Base-by-base conservation (phyloP, 2,329 filamentous ascomycete genomes). In the Pleomassaria siparia region DNA sequence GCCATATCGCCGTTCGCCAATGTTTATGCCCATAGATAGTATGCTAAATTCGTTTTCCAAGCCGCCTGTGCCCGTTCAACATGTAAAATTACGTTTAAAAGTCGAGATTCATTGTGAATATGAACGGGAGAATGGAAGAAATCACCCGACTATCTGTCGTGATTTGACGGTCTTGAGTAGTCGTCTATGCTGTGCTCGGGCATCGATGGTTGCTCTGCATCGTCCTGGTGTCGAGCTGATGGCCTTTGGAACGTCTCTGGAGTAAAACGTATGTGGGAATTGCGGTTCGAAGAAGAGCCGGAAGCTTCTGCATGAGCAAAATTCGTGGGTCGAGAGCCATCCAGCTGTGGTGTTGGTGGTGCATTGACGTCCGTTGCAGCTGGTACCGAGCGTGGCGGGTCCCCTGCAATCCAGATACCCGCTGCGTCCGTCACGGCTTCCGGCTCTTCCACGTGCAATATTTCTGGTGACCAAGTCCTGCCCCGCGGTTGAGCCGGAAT, bases 401-500 rank as follows among this genome's bases (percentile, higher is more conserved):
- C 54, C 36, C 53, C 50, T 10, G 53, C 33, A 24, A 58, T 47
- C 12, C 60, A 57, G 9, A 50, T 28, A 16, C 41, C 41, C 4
- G 29, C 29, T 7, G 30, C 18, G 21, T 32, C 28, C 8, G 29
- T 35, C 5, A 30, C n/a, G 63, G 59, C 54, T 25, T 60, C 55
- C 22, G 58, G 52, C 28, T 58, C 51, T 36, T 61, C 53, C 24
- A 56, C 57, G n/a, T 55, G 50, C 10, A 65, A 50, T 13, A 64
- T 63, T 32, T 68, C 64, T 2, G 80, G 79, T 33, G 76, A 80
- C 78, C 80, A 83, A 5, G 78, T 78, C 37, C 80, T 71, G 28
- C 78, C 77, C 30, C 78, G 73, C 20, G 76, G 76, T 50, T 81
- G 79, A 3, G 81, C 81, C 2, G 82, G 83, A 42, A 86, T 83